Base-by-base conservation (phyloP, 495 filamentous ascomycete species). In the Aspergillus olivimuriae region DNA sequence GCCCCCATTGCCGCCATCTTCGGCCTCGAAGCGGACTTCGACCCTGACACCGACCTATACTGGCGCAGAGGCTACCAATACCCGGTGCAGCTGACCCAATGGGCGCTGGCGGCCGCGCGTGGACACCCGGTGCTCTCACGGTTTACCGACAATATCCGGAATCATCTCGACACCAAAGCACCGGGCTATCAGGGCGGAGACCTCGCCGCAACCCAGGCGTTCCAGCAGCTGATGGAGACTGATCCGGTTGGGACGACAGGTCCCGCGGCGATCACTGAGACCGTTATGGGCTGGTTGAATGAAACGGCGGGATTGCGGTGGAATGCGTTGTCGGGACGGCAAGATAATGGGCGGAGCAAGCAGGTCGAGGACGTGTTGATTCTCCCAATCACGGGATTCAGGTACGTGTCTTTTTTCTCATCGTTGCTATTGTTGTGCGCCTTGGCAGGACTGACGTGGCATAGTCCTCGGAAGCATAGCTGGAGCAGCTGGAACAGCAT, bases 371-470 rank as follows among this genome's bases (percentile, higher is more conserved):
- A 51, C 18, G 48, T 56, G 4, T 12, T 56, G 3, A 40, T 56
- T 2, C 39, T 56, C 7, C 53, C 53, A 0, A 56, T 56, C 11
- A 56, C 53, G 0, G 53, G 53, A 0, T 56, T 56, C 19, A 56
- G 51, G 51, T 54, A 32, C 17, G 46, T 44, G 4, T 21, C 4
- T 8, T 12, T 7, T 0, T 14, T 22, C 26, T 19, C 6, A 8
- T 34, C 8, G 20, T 10, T 8, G 14, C 1, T 20, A 21, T 19
- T 2, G 11, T 16, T 26, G 10, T 40, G 4, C 2, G 14, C 28
- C 28, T 10, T 4, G 4, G 10, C 28, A 32, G 28, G 28, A 32
- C 14, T 32, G 2, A 32, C 16, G 3, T 33, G n/a, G n/a, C 30
- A n/a, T 33, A n/a, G 4, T 9, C 16, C 3, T 33, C 16, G 10